Evolutionary conservation across 2,329 filamentous ascomycete genomes (phyloP).

Genomic region (Nemania sp.): DNA sequence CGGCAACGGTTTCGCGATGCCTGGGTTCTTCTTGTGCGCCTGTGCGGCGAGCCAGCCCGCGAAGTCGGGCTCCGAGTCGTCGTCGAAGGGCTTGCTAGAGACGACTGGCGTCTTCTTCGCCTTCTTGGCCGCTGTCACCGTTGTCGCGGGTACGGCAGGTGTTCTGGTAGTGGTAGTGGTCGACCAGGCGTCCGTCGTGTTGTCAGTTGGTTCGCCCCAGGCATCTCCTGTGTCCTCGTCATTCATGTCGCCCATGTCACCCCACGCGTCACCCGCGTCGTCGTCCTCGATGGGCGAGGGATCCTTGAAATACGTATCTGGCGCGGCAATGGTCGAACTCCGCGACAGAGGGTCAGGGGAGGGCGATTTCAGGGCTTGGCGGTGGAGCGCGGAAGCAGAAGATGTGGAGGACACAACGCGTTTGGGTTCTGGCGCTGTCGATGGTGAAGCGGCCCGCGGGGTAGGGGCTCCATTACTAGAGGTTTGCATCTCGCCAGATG

Average conservation of each 20-base stretch:
- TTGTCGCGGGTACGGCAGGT: conserved; percentile 2
- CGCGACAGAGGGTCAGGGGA: conserved; percentile 50
- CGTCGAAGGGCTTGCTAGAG: conserved; percentile 66
- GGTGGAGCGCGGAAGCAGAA: conserved; percentile 63
- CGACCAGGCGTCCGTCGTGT: conserved; percentile 30
- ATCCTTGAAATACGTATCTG: conserved; percentile 45
- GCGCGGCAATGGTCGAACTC: conserved; percentile 52
- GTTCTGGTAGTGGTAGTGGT: conserved; percentile 10
- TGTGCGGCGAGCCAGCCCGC: conserved; percentile 93
- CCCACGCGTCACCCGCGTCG: conserved; percentile 75
- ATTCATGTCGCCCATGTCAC: conserved; percentile 56
- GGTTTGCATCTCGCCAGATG: conserved; percentile 82
- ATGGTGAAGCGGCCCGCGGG: conserved; percentile 45
- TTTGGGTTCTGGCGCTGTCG: conserved; percentile 46
- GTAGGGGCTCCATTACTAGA: conserved; percentile 51
- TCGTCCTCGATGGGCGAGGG: conserved; percentile 60
- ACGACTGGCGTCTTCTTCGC: conserved; percentile 43
- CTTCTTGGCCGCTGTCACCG: conserved; percentile 13
- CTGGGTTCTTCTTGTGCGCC: conserved; percentile 65
- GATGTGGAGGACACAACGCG: conserved; percentile 43
- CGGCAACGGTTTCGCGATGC: conserved; percentile 67
- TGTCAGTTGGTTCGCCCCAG: conserved; percentile 69
- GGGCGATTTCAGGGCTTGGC: conserved; percentile 62
- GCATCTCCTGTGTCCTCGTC: conserved; percentile 66
- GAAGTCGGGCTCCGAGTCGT: conserved; percentile 90